Evolutionary conservation across 441 rosid species (phyloP).

Genomic region (Adansonia grandidieri): DNA sequence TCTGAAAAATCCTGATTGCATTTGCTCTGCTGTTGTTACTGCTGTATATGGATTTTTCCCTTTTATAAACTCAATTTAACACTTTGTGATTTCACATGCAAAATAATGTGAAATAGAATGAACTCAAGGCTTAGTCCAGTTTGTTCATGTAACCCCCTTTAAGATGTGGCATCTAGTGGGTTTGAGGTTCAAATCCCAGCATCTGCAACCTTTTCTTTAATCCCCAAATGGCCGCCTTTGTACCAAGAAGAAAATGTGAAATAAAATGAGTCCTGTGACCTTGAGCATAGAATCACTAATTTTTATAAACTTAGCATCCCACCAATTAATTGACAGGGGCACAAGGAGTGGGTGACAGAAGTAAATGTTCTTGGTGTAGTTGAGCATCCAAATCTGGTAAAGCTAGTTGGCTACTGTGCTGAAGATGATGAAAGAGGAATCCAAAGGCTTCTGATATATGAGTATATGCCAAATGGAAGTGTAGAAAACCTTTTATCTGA

Average conservation of each 20-base stretch:
- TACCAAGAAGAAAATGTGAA: not conserved
- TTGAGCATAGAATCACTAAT: not conserved
- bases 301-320: slow-evolving; percentile 1
- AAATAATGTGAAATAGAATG: not conserved
- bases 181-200: not conserved
- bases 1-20: slow-evolving; percentile 2
- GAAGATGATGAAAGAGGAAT: slow-evolving; percentile 88
- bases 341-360: slow-evolving; percentile 80
- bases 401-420: slow-evolving; percentile 73
- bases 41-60: not conserved
- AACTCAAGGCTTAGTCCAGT: not conserved
- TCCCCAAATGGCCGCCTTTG: not conserved
- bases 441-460: slow-evolving; percentile 71
- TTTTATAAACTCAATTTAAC: not conserved
- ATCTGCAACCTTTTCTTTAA: not conserved
- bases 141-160: not conserved
- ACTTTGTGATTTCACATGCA: not conserved
- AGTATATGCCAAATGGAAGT: slow-evolving; percentile 68
- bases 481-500: slow-evolving; percentile 57
- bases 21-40: not conserved
- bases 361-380: slow-evolving; percentile 72
- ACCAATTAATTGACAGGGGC: slow-evolving; percentile 53
- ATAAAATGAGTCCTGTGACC: slow-evolving; percentile 21
- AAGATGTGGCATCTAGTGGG: not conserved
- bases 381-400: slow-evolving; percentile 73